A percentile compares a stretch with the other conserved stretches of the same genome.
phyloP scores from a whole-genome alignment of 768 basidiomycete genomes.

The Mycena sanguinolenta region DNA sequence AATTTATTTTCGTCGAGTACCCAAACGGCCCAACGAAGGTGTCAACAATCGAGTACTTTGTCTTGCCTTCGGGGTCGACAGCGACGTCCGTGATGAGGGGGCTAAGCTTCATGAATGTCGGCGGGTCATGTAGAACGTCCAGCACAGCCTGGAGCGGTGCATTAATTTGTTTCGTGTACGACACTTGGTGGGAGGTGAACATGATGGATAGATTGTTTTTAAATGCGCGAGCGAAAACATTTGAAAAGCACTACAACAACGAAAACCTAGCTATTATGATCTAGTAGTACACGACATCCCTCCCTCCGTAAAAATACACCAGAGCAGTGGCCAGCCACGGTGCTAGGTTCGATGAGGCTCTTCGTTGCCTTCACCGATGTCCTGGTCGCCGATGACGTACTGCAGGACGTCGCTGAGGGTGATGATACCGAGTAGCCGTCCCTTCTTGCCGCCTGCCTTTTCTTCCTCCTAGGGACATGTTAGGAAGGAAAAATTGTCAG shows the following conservation, averaged over 20 bases:
- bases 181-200: conserved; percentile 44
- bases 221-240: conserved; percentile 25
- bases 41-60: conserved; percentile 48
- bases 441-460: conserved; percentile 82
- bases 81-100: conserved; percentile 46
- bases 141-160: conserved; percentile 41
- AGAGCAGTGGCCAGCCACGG: conserved; percentile 8
- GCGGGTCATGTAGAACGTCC: conserved; percentile 50
- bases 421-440: conserved; percentile 87
- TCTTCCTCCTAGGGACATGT: conserved; percentile 75
- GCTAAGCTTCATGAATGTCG: conserved; percentile 44
- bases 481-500: neutral
- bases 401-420: conserved; percentile 90
- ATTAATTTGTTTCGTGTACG: conserved; percentile 42
- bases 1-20: conserved; percentile 45
- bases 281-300: conserved; percentile 1
- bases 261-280: conserved; percentile 11
- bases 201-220: conserved; percentile 27
- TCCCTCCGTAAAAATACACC: conserved; percentile 33
- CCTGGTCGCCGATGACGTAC: conserved; percentile 81
- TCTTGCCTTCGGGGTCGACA: conserved; percentile 43
- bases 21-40: conserved; percentile 43
- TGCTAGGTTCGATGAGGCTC: conserved; percentile 36
- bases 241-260: conserved; percentile 20
- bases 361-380: conserved; percentile 61